Evolutionary conservation across 2,329 filamentous ascomycete genomes (phyloP), one percentile per base, ranked within the genome.

Genomic region (Phialocephala sp.): DNA sequence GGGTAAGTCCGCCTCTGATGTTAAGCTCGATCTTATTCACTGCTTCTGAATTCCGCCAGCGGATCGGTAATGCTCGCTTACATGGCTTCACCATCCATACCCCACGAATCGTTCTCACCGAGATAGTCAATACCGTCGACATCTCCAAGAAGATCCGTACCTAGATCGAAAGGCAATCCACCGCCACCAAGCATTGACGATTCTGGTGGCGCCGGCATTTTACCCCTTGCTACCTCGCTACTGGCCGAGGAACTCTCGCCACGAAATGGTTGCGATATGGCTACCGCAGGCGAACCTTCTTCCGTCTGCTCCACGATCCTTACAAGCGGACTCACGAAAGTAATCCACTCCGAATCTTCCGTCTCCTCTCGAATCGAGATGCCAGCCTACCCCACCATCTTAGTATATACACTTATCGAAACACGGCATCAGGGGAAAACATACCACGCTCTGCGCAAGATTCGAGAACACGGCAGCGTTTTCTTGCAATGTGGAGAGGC

Each of bases 241-340:
- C 37, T 41, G 4, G 37, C 15, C 8, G 45, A 24, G 18, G 8
- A 6, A 24, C n/a, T 50, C n/a, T 24, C 56, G 8, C 56, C 36
- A 37, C 56, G 22, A 39, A 39, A 60, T 35, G 27, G 18, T n/a
- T 59, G 56, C 36, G 36, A 43, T 1, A 43, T 60, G 3, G 37
- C 41, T 24, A 12, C 37, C 1, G 39, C 27, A 5, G 41, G 43
- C 9, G 20, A 50, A 6, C 45, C 45, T 43, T 59, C 55, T 24
- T 60, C 47, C 14, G n/a, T 60, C 35, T 59, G 41, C 62, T 64
- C 62, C 14, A 64, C 56, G 41, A 60, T 64, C 18, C 62, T 22
- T 2, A 64, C 62, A 27, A 64, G 56, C 8, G 62, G 62, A 8
- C 43, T 55, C 5, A 64, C 56, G n/a, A 60, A 64, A 18, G 62